These are phyloP conservation scores for Ramichloridium luteum DNA, from an alignment of 2,329 filamentous ascomycete species.

Conservation along the genomic window DNA sequence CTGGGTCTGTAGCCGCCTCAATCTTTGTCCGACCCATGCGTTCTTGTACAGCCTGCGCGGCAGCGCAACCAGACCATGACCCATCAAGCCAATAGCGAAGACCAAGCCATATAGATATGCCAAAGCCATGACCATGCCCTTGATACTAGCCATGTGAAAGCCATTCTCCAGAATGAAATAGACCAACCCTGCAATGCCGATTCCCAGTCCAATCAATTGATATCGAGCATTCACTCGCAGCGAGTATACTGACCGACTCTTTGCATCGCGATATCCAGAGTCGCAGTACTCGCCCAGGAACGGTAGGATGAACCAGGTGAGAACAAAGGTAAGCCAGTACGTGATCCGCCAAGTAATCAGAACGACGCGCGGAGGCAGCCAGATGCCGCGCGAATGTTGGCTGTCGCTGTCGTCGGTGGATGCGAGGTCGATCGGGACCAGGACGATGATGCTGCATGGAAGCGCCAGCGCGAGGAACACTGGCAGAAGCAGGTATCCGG, in stretches of 20 bases:
- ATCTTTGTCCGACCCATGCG: slow-evolving; percentile 59
- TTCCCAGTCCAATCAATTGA: slow-evolving; percentile 64
- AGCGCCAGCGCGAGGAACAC: slow-evolving; percentile 94
- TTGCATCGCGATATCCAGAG: slow-evolving; percentile 79
- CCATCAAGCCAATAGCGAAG: slow-evolving; percentile 93
- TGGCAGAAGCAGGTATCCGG: slow-evolving; percentile 76
- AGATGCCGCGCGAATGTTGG: slow-evolving; percentile 56
- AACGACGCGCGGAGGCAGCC: slow-evolving; percentile 66
- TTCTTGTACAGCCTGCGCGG: slow-evolving; percentile 70
- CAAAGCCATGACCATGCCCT: slow-evolving; percentile 79
- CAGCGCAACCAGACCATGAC: slow-evolving; percentile 85
- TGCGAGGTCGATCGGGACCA: slow-evolving; percentile 91
- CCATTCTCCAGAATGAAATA: slow-evolving; percentile 76
- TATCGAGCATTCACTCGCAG: slow-evolving; percentile 80
- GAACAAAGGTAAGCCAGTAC: slow-evolving; percentile 91
- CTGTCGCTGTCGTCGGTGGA: slow-evolving; percentile 48
- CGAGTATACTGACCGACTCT: slow-evolving; percentile 70
- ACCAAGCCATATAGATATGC: slow-evolving; percentile 89
- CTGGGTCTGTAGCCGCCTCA: slow-evolving; percentile 63
- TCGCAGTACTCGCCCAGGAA: slow-evolving; percentile 91
- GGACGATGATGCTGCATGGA: slow-evolving; percentile 76
- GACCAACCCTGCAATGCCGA: slow-evolving; percentile 57
- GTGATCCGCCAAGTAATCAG: slow-evolving; percentile 87
- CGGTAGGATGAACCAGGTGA: slow-evolving; percentile 94
- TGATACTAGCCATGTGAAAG: slow-evolving; percentile 59